phyloP scores from a whole-genome alignment of 345 rosid species.

The Brassica juncea region DNA sequence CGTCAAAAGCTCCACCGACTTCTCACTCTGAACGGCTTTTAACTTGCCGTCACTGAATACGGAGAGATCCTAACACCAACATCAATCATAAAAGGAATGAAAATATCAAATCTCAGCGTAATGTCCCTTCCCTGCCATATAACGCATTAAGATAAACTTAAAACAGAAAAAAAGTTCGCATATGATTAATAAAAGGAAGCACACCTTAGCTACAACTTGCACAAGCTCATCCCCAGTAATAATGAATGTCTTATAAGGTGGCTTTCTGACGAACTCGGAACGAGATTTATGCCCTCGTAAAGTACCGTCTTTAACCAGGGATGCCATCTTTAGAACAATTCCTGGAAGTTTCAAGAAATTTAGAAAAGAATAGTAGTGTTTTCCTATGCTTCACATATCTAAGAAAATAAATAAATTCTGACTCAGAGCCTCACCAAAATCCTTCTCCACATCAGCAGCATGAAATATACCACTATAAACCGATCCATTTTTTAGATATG shows the following conservation, averaged over 20 bases:
- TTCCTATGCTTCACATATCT: slow-evolving; percentile 17
- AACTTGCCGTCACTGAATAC: slow-evolving; percentile 61
- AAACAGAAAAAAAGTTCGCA: not conserved
- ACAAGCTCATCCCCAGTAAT: slow-evolving; percentile 83
- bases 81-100: slow-evolving; percentile 15
- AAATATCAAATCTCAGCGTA: slow-evolving; percentile 21
- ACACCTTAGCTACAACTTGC: slow-evolving; percentile 93
- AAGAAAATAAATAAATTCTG: slow-evolving; percentile 10
- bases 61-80: slow-evolving; percentile 66
- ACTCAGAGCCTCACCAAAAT: slow-evolving; percentile 62
- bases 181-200: slow-evolving; percentile 8
- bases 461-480: slow-evolving; percentile 79
- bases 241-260: slow-evolving; percentile 63
- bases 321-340: slow-evolving; percentile 86
- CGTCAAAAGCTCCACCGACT: slow-evolving; percentile 63
- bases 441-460: slow-evolving; percentile 73
- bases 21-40: slow-evolving; percentile 55
- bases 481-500: slow-evolving; percentile 86
- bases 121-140: slow-evolving; percentile 22
- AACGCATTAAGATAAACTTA: slow-evolving; percentile 17
- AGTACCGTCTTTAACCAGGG: slow-evolving; percentile 64
- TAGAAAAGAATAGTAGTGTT: slow-evolving; percentile 17
- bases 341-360: slow-evolving; percentile 51
- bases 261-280: slow-evolving; percentile 62
- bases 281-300: slow-evolving; percentile 55